Base-by-base conservation (phyloP, 106 monocot species). In the Acorus calamus region DNA sequence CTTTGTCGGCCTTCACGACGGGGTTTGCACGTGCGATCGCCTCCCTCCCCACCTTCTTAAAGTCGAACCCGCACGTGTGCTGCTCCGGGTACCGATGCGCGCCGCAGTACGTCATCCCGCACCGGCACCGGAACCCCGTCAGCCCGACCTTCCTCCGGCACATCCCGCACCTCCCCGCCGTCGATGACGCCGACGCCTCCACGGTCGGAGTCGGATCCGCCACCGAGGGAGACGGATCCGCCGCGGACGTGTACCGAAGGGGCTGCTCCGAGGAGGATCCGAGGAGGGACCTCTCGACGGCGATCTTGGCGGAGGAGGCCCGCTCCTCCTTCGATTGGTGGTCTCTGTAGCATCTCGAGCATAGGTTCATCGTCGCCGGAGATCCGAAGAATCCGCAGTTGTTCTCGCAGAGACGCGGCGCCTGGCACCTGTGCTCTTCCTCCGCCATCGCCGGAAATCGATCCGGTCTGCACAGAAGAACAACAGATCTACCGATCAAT, bases 381-480 rank as follows among this genome's bases (percentile, higher is more conserved):
- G 64, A 77, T 1, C 84, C 84, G 54, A 84, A 80, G 74, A 84
- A 80, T 10, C 84, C 84, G 60, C 84, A 84, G 74, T 77, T 84
- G 84, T 84, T 84, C 46, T 71, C 63, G 61, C 84, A 84, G 52
- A 77, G 69, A 8, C 64, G 69, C 2, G 69, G 64, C 55, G 73
- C 78, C 13, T 68, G 62, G 64, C 78, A 78, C 42, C 78, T 50
- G 48, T 78, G 78, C 53, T 28, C 28, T 28, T 78, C 78, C 44
- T 78, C 78, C 47, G 78, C 78, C 78, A 78, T 78, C 28, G 28
- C 28, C 28, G 0, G 28, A 28, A 28, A 28, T 28, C 28, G 28
- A 28, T 28, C 28, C 28, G 28, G 1, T 28, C 28, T 28, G 28
- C 28, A 28, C 28, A 28, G 28, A 28, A 28, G 28, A 28, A 28